phyloP scores from a whole-genome alignment of 305 asterid genomes.

The Andrographis paniculata region DNA sequence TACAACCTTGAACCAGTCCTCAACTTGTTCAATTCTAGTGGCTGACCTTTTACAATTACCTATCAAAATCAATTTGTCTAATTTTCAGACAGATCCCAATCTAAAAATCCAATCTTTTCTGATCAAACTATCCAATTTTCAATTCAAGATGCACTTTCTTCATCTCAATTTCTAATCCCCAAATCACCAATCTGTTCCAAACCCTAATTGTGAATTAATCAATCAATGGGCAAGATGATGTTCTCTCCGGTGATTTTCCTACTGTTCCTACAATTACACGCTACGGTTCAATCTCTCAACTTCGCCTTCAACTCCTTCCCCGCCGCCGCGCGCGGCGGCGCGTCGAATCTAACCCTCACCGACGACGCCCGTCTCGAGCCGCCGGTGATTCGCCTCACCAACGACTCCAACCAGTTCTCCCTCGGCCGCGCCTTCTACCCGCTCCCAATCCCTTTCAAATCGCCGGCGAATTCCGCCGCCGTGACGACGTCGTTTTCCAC shows the following conservation, averaged over 20 bases:
- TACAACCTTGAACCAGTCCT: too few species aligned
- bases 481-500: slow-evolving; percentile 59
- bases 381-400: slow-evolving; percentile 71
- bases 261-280: slow-evolving; percentile 21
- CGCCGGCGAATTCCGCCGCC: slow-evolving; percentile 23
- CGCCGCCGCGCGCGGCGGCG: slow-evolving; percentile 23
- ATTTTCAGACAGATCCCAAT: too few species aligned
- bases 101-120: too few species aligned
- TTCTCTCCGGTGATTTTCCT: slow-evolving; percentile 14
- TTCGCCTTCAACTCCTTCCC: slow-evolving; percentile 61
- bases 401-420: slow-evolving; percentile 49
- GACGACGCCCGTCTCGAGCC: slow-evolving; percentile 53
- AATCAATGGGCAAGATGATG: too few species aligned
- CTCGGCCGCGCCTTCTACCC: slow-evolving; percentile 64
- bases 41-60: too few species aligned
- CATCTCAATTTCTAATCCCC: too few species aligned
- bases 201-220: too few species aligned
- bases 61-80: too few species aligned
- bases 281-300: slow-evolving; percentile 37
- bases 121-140: too few species aligned
- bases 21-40: too few species aligned
- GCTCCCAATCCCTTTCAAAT: slow-evolving; percentile 31
- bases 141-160: too few species aligned
- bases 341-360: slow-evolving; percentile 36
- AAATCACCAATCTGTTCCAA: too few species aligned